phyloP scores from a whole-genome alignment of 345 rosid species.

The Linum tenue region DNA sequence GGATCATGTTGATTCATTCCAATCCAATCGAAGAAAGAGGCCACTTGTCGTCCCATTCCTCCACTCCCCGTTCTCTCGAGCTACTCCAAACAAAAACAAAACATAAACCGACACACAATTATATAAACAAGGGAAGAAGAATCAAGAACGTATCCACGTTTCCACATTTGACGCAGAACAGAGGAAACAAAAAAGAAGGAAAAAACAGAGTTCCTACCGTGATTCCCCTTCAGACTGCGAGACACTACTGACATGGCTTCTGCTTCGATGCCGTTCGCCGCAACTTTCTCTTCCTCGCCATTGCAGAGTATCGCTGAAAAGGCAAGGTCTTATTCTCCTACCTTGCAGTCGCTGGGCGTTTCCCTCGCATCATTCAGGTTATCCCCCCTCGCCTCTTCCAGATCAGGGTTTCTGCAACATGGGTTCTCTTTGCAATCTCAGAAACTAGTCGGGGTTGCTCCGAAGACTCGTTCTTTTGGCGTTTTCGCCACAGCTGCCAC shows the following conservation, averaged over 20 bases:
- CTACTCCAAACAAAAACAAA: too few species aligned
- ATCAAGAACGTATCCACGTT: too few species aligned
- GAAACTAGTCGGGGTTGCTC: slow-evolving; percentile 22
- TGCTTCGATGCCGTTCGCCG: slow-evolving; percentile 35
- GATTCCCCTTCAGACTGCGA: neutral
- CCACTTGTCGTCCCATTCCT: too few species aligned
- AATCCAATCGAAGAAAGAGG: too few species aligned
- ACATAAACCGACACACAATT: too few species aligned
- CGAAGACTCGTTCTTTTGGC: slow-evolving; percentile 31
- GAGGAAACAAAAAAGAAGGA: neutral
- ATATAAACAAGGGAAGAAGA: too few species aligned
- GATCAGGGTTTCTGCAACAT: slow-evolving; percentile 35
- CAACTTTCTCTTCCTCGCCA: slow-evolving; percentile 28
- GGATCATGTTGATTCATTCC: too few species aligned
- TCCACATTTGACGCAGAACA: too few species aligned
- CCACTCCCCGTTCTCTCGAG: too few species aligned
- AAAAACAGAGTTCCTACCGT: neutral
- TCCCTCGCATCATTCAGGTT: slow-evolving; percentile 29
- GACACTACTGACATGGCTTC: slow-evolving; percentile 26
- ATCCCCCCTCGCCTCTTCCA: slow-evolving; percentile 38
- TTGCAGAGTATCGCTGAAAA: slow-evolving; percentile 18
- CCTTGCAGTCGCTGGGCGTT: slow-evolving; percentile 26
- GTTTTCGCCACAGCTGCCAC: slow-evolving; percentile 65
- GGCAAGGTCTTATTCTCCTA: slow-evolving; percentile 10
- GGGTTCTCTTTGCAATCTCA: slow-evolving; percentile 38